Evolutionary conservation across 371 early-diverging fungal genomes (phyloP), one percentile per base, ranked within the genome.

Genomic region (Funneliformis caledonium): DNA sequence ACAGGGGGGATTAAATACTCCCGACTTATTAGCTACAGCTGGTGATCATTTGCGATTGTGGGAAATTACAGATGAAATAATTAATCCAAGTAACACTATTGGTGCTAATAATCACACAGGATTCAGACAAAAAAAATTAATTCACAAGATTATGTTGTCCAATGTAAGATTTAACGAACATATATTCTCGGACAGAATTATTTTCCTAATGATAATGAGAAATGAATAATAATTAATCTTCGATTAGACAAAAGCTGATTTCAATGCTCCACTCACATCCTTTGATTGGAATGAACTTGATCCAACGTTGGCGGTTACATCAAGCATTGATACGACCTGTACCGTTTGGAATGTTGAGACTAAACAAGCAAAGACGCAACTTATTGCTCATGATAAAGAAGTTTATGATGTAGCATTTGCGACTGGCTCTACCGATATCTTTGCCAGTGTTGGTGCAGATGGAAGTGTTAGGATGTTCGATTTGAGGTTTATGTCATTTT

Each of bases 381-480:
- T 99, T 61, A 98, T 99, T 86, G 98, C 98, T 0, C 99, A 99
- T 84, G 99, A 99, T 84, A 91, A 92, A 80, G 97, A 98, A 81
- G 98, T 99, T 11, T 98, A 93, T 86, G 99, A 99, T 84, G 98
- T 98, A 42, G 92, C 95, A 2, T 99, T 97, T 85, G 92, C 94
- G 65, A 88, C 93, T 56, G 93, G 93, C 60, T 92, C 93, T 26
- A 85, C 91, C 12, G 94, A 98, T 81, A 92, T 95, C n/a, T 99
- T 99, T 91, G 98, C 95, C 0, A 95, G 95, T 80, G 97, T 96
- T 4, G 98, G 98, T 14, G 98, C 96, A 2, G 99, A 99, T 85
- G 99, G 99, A 0, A 94, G 95, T 16, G 94, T 99, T n/a, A 91
- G 99, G 33, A 91, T 97, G 89, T 99, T 99, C 88, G 99, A 99